Percentiles rank a stretch among this genome's conserved stretches.
These are phyloP conservation scores for Torulaspora delbrueckii DNA, from an alignment of 805 yeast genomes.

Conservation along the genomic window DNA sequence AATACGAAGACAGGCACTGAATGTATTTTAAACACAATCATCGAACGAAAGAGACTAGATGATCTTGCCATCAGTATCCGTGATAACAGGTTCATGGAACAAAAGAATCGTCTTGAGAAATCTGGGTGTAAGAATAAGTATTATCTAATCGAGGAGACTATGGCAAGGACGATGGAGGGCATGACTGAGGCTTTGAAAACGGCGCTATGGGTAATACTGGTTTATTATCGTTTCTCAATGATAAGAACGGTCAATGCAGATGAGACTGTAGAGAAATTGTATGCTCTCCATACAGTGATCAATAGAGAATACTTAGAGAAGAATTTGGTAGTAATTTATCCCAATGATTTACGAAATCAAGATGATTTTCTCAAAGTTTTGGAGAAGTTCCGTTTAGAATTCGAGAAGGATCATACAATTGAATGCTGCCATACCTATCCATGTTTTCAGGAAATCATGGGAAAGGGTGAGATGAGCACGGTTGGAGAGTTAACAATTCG, in stretches of 20 bases:
- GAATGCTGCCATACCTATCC: constrained; percentile 46
- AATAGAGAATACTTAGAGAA: constrained; percentile 43
- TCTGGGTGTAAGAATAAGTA: constrained; percentile 63
- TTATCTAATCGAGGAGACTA: constrained; percentile 76
- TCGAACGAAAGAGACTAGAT: constrained; percentile 85
- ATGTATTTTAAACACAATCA: constrained; percentile 72
- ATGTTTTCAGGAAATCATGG: constrained; percentile 61
- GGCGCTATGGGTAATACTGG: constrained; percentile 63
- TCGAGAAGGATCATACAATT: constrained; percentile 32
- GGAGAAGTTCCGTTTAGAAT: constrained; percentile 41
- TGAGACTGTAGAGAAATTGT: constrained; percentile 52
- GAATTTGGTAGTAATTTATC: constrained; percentile 47
- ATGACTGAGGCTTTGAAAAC: constrained; percentile 70
- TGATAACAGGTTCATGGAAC: constrained; percentile 88
- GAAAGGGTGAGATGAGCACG: constrained; percentile 65
- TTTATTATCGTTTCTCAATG: constrained; percentile 61
- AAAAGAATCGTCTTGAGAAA: constrained; percentile 67
- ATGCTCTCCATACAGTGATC: constrained; percentile 44
- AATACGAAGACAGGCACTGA: constrained; percentile 52
- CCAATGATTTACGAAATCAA: constrained; percentile 46
- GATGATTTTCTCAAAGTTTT: constrained; percentile 44
- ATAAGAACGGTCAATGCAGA: constrained; percentile 67
- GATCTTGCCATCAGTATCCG: constrained; percentile 77
- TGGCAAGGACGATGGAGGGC: constrained; percentile 37
- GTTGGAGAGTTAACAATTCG: constrained; percentile 69